Evolutionary conservation across 208 protist genomes (phyloP).

Genomic region (Trypanosomatidae sp.): DNA sequence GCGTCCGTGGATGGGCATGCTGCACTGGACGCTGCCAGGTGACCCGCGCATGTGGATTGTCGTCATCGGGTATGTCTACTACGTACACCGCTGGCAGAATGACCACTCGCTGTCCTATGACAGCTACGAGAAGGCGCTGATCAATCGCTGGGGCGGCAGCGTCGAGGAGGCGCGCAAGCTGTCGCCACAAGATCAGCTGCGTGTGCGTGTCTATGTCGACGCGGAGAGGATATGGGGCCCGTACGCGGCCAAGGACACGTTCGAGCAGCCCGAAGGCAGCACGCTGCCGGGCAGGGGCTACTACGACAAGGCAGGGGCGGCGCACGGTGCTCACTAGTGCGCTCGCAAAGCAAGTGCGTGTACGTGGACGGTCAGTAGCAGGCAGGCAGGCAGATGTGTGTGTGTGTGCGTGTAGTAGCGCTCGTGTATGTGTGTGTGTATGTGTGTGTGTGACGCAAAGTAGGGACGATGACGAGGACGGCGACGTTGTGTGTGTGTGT

Average conservation of each 20-base stretch:
- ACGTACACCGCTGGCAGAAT: conserved; percentile 77
- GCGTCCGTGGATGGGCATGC: conserved; percentile 60
- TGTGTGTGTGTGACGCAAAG: no score
- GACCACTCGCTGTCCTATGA: conserved; percentile 67
- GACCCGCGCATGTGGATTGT: conserved; percentile 64
- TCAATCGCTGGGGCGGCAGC: conserved; percentile 74
- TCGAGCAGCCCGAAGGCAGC: conserved; percentile 63
- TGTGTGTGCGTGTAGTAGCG: no score
- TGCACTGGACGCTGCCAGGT: conserved; percentile 59
- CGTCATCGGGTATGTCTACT: conserved; percentile 65
- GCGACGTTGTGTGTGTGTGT: no score
- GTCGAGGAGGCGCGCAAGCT: conserved; percentile 73
- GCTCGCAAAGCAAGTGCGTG: neutral
- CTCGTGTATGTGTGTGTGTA: no score
- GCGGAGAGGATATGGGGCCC: conserved; percentile 79
- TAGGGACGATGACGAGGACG: no score
- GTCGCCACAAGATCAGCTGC: conserved; percentile 74
- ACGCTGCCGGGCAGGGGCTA: conserved; percentile 62
- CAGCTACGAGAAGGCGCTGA: conserved; percentile 66
- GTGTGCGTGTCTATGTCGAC: conserved; percentile 53
- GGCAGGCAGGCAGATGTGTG: no score
- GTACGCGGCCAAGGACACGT: conserved; percentile 72
- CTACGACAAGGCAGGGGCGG: conserved; percentile 25
- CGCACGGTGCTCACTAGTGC: conserved; percentile 9
- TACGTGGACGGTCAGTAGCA: no score